A percentile compares a stretch with the other conserved stretches of the same genome.
phyloP scores from a whole-genome alignment of 768 basidiomycete genomes.

The Calocera cornea region DNA sequence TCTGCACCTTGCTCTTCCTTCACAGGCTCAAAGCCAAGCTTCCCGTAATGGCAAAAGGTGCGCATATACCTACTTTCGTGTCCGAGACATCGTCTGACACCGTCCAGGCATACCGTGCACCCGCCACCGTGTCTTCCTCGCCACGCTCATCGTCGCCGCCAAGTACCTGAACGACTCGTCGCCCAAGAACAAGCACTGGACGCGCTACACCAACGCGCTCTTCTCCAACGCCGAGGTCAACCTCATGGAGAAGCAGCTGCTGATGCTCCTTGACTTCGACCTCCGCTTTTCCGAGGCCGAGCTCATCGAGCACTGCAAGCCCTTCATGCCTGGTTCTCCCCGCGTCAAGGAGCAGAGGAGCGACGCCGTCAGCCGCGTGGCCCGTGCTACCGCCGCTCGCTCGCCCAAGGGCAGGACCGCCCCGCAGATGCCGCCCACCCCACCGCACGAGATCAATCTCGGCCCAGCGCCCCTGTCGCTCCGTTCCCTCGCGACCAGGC shows the following conservation, averaged over 20 bases:
- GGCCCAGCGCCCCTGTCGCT: not conserved
- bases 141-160: constrained; percentile 85
- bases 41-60: constrained; percentile 74
- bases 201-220: constrained; percentile 47
- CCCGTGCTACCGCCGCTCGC: constrained; percentile 41
- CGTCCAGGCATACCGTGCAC: constrained; percentile 66
- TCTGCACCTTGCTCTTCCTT: constrained; percentile 83
- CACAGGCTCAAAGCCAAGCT: constrained; percentile 71
- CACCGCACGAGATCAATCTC: constrained; percentile 17
- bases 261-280: constrained; percentile 84
- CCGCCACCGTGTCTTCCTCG: constrained; percentile 89
- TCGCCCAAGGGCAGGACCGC: constrained; percentile 32
- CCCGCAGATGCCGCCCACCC: constrained; percentile 30
- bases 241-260: constrained; percentile 93
- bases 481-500: not conserved
- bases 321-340: constrained; percentile 31
- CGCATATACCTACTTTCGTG: constrained; percentile 18
- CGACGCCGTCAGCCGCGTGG: constrained; percentile 40
- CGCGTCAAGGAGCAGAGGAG: constrained; percentile 12
- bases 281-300: constrained; percentile 80
- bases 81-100: constrained; percentile 2
- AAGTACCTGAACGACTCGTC: constrained; percentile 97
- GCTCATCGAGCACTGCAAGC: constrained; percentile 38
- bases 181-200: constrained; percentile 93
- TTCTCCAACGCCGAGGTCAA: constrained; percentile 57